A percentile compares a stretch with the other conserved stretches of the same genome.
These are phyloP conservation scores for Metroxylon sagu DNA, from an alignment of 176 grass and related monocot species.

Conservation along the genomic window DNA sequence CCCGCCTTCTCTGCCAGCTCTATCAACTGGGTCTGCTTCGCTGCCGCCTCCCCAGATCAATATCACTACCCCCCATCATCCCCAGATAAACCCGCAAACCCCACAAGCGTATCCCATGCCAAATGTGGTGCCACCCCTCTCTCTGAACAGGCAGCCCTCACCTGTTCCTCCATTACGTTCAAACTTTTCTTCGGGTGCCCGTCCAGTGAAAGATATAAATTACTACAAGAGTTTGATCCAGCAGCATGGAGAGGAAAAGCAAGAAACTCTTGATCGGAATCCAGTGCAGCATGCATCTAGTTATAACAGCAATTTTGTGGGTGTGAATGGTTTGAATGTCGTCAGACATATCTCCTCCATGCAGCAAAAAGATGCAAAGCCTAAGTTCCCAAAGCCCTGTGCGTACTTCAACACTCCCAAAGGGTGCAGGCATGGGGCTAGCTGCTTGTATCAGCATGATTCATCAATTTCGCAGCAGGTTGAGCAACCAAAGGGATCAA, in stretches of 20 bases:
- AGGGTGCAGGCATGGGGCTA: conserved; percentile 73
- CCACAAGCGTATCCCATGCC: conserved; percentile 12
- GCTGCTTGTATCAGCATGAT: conserved; percentile 76
- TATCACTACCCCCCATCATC: background rate
- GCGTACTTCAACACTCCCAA: conserved; percentile 68
- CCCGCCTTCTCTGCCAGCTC: background rate
- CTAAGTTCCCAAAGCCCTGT: conserved; percentile 57
- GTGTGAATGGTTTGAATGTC: conserved; percentile 18
- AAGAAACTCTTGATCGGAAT: conserved; percentile 29
- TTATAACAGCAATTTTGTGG: conserved; percentile 22
- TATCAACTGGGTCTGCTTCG: background rate
- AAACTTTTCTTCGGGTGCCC: background rate
- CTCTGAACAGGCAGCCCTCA: conserved; percentile 24
- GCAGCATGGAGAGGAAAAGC: conserved; percentile 78
- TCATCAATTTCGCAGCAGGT: conserved; percentile 25
- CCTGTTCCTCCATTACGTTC: background rate
- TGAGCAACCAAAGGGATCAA: conserved; percentile 51
- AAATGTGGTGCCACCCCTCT: conserved; percentile 6
- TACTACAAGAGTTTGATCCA: conserved; percentile 80
- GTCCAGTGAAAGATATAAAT: conserved; percentile 29
- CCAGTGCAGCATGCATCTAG: conserved; percentile 30
- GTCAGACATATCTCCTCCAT: conserved; percentile 12
- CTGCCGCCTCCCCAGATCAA: conserved; percentile 7
- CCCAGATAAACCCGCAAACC: background rate
- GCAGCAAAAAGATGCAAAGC: conserved; percentile 31